Evolutionary conservation across 2,329 filamentous ascomycete species (phyloP).

Genomic region (Cladosporium velox): DNA sequence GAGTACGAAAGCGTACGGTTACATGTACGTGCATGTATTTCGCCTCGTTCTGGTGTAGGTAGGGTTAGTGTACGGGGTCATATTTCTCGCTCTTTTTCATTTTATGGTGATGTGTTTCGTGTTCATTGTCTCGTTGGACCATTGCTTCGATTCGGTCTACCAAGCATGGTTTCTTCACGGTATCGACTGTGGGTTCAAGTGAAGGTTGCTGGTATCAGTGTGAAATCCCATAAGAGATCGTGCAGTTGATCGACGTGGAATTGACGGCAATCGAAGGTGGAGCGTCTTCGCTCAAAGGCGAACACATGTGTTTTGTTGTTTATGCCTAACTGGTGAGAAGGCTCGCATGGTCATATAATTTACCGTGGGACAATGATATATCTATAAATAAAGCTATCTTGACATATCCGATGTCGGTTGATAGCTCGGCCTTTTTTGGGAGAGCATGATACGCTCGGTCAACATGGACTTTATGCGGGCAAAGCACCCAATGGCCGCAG

Average conservation of each 20-base stretch:
- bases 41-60: neutral
- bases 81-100: neutral
- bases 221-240: too few relatives aligned
- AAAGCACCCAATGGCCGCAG: constrained; percentile 16
- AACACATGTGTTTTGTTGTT: too few relatives aligned
- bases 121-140: neutral
- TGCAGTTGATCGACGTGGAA: too few relatives aligned
- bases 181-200: too few relatives aligned
- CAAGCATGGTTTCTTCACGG: too few relatives aligned
- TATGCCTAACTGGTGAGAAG: too few relatives aligned
- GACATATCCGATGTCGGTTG: neutral
- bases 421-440: neutral
- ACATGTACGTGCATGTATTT: too few relatives aligned
- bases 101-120: neutral
- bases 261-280: too few relatives aligned
- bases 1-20: neutral
- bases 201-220: too few relatives aligned
- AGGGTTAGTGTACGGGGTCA: neutral
- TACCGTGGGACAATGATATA: neutral
- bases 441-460: neutral
- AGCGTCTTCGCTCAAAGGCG: too few relatives aligned
- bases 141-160: neutral
- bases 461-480: constrained; percentile 2
- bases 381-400: neutral
- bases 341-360: too few relatives aligned